phyloP scores from a whole-genome alignment of 2,329 filamentous ascomycete species.

The Blumeria hordei region DNA sequence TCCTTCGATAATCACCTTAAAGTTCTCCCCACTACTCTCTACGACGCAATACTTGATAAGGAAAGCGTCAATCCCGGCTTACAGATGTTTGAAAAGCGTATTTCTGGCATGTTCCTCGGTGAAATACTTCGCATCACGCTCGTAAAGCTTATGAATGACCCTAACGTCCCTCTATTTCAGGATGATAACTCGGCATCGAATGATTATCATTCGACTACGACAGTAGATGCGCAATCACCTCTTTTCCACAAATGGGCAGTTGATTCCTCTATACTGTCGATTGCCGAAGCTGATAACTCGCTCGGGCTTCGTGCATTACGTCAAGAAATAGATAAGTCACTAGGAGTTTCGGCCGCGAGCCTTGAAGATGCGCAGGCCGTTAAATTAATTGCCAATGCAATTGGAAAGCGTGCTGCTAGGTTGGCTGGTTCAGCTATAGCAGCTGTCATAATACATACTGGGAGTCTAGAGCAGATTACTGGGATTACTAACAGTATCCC shows the following conservation, averaged over 20 bases:
- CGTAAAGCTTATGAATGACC: slow-evolving; percentile 44
- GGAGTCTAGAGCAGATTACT: slow-evolving; percentile 37
- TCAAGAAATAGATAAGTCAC: slow-evolving; percentile 50
- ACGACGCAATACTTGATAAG: slow-evolving; percentile 55
- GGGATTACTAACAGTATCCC: slow-evolving; percentile 1
- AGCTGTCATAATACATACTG: slow-evolving; percentile 60
- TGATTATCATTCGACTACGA: slow-evolving; percentile 44
- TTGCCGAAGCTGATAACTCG: slow-evolving; percentile 59
- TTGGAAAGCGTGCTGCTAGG: slow-evolving; percentile 71
- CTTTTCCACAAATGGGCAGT: slow-evolving; percentile 70
- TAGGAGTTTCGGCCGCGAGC: slow-evolving; percentile 53
- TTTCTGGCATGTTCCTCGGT: slow-evolving; percentile 94
- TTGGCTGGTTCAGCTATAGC: slow-evolving; percentile 73
- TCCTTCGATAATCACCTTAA: slow-evolving; percentile 89
- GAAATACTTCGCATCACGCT: slow-evolving; percentile 70
- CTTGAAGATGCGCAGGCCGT: slow-evolving; percentile 73
- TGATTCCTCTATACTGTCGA: slow-evolving; percentile 74
- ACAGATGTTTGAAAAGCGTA: slow-evolving; percentile 97
- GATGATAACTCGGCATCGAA: slow-evolving; percentile 51
- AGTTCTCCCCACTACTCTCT: slow-evolving; percentile 65
- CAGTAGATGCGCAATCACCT: slow-evolving; percentile 35
- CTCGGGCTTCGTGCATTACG: slow-evolving; percentile 48
- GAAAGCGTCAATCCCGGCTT: slow-evolving; percentile 76
- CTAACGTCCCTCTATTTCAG: slow-evolving; percentile 45
- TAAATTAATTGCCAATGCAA: slow-evolving; percentile 57